A percentile compares a stretch with the other conserved stretches of the same genome.
These are phyloP conservation scores for Perkinsus olseni DNA, from an alignment of 169 alveolate genomes.

Conservation along the genomic window DNA sequence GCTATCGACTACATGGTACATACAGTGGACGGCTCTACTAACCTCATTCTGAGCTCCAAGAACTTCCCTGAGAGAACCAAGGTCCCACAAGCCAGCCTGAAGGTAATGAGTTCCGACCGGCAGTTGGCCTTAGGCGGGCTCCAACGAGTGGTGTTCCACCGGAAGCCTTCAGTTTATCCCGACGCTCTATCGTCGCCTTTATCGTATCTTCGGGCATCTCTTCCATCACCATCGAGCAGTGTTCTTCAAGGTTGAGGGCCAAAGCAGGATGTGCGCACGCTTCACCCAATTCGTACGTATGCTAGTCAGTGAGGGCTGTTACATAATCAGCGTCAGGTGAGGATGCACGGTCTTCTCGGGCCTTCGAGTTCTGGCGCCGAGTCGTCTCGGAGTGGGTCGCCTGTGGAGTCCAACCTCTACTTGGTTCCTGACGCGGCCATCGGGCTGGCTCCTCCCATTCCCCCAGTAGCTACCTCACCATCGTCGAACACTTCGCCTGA, in stretches of 20 bases:
- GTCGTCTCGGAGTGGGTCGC: too few relatives aligned
- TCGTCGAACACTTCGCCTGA: too few relatives aligned
- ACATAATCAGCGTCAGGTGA: too few relatives aligned
- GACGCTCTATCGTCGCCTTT: neutral
- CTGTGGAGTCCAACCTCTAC: too few relatives aligned
- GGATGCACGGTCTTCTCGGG: too few relatives aligned
- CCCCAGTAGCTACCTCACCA: too few relatives aligned
- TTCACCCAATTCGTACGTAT: constrained; percentile 63
- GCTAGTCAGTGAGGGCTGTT: neutral
- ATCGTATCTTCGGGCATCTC: constrained; percentile 60
- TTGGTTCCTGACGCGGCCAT: too few relatives aligned
- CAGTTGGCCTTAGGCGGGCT: neutral
- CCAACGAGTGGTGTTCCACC: neutral
- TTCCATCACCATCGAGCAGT: constrained; percentile 69
- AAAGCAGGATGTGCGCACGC: constrained; percentile 68
- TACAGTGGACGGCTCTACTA: constrained; percentile 68
- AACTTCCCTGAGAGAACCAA: constrained; percentile 45
- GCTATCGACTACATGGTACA: constrained; percentile 85
- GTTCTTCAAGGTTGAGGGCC: constrained; percentile 65
- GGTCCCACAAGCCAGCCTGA: constrained; percentile 17
- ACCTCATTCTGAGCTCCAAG: constrained; percentile 54
- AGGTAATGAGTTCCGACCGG: constrained; percentile 9
- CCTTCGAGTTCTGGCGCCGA: too few relatives aligned
- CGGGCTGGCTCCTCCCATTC: too few relatives aligned
- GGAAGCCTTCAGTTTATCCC: neutral